Conservation (phyloP, 805 yeast genomes). For the Sungouiozyma ichnusensis region DNA sequence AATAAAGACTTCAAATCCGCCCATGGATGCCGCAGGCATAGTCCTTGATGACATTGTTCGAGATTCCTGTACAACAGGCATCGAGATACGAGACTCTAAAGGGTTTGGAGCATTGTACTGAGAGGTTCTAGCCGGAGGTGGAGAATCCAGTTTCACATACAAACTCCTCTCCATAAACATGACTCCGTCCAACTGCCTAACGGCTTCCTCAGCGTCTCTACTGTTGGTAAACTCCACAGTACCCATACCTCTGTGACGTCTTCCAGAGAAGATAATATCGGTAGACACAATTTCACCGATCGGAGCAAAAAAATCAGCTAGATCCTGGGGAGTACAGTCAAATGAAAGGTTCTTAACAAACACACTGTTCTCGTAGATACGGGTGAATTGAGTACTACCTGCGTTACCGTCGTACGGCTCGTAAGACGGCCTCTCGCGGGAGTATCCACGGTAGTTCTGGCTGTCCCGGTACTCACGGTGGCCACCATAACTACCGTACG, state of each 20-base stretch:
- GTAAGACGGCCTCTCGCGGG: conserved; percentile 5
- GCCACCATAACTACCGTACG: conserved; percentile 1
- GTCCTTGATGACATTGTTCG: no score
- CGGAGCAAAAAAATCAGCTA: conserved; percentile 49
- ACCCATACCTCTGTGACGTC: conserved; percentile 82
- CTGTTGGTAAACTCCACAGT: conserved; percentile 69
- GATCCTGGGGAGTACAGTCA: conserved; percentile 45
- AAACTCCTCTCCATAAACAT: conserved; percentile 66
- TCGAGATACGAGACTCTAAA: neutral
- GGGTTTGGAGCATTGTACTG: neutral
- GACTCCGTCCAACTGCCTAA: conserved; percentile 53
- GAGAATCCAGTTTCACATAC: conserved; percentile 83
- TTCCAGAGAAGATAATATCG: conserved; percentile 66
- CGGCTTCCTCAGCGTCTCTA: conserved; percentile 62
- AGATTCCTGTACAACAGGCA: no score
- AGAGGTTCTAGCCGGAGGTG: conserved; percentile 45
- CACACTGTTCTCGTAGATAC: conserved; percentile 57
- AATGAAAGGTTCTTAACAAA: conserved; percentile 69
- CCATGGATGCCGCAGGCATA: neutral
- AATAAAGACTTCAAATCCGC: conserved; percentile 51
- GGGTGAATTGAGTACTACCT: conserved; percentile 20
- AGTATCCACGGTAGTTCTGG: neutral
- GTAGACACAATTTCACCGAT: conserved; percentile 65
- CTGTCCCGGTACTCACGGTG: conserved; percentile 8
- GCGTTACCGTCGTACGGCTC: conserved; percentile 4